phyloP scores from a whole-genome alignment of 1,284 basidiomycete genomes.

The Cutaneotrichosporon cutaneum region DNA sequence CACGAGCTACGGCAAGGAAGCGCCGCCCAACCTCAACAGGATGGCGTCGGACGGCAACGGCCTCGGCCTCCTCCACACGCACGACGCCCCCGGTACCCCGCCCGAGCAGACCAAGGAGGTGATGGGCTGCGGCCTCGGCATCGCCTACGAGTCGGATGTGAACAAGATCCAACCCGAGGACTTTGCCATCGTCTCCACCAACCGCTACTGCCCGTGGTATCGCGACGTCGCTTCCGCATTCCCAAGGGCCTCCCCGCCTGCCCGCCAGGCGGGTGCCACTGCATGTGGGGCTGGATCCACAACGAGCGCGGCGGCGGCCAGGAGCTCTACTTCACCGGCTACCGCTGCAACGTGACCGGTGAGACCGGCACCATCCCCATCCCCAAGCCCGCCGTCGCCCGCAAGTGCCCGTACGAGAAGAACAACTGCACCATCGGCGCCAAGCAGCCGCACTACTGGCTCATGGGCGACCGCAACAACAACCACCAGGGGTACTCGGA shows the following conservation, averaged over 20 bases:
- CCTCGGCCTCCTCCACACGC: neutral
- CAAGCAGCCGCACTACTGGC: conserved; percentile 23
- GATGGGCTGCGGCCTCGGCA: conserved; percentile 54
- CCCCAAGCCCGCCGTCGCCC: conserved; percentile 52
- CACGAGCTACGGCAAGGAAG: conserved; percentile 26
- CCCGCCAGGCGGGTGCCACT: conserved; percentile 64
- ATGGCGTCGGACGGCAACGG: neutral
- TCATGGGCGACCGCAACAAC: conserved; percentile 13
- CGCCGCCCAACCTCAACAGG: neutral
- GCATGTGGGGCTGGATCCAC: conserved; percentile 70
- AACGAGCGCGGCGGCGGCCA: conserved; percentile 2
- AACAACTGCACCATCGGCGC: conserved; percentile 40
- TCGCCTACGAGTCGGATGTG: conserved; percentile 65
- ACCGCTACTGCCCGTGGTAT: conserved; percentile 69
- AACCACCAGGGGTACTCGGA: conserved; percentile 11
- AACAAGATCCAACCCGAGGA: conserved; percentile 62
- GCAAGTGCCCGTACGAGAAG: conserved; percentile 37
- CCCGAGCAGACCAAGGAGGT: conserved; percentile 8
- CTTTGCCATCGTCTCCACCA: conserved; percentile 68
- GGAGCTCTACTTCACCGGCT: conserved; percentile 65
- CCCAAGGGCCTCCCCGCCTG: conserved; percentile 68
- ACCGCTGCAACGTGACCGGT: conserved; percentile 67
- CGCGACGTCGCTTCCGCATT: conserved; percentile 62
- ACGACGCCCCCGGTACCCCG: neutral
- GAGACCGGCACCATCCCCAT: conserved; percentile 38